These are phyloP conservation scores for Chrysoporthe austroafricana DNA, from an alignment of 2,329 filamentous ascomycete genomes.

Conservation along the genomic window DNA sequence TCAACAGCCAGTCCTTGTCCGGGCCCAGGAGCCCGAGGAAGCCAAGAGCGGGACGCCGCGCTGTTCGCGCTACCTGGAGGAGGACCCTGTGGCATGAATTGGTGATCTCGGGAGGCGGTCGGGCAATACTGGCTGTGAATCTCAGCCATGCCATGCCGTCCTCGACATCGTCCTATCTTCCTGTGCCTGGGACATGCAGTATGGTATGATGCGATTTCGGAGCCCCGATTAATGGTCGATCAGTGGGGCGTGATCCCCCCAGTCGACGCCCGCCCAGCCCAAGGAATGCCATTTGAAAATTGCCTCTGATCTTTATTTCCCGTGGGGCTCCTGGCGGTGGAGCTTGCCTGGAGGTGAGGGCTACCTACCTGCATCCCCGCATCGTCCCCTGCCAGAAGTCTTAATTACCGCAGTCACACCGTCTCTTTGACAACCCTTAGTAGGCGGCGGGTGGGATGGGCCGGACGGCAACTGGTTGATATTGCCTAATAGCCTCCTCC, in stretches of 20 bases:
- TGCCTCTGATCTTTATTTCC: background rate
- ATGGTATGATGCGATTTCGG: background rate
- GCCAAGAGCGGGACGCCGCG: background rate
- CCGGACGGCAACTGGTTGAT: no score
- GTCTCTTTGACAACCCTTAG: background rate
- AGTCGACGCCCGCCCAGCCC: background rate
- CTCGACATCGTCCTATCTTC: background rate
- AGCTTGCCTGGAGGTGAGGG: background rate
- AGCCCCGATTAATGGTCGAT: background rate
- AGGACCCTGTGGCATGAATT: background rate
- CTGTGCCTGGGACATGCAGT: background rate
- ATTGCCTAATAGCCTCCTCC: no score
- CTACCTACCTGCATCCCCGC: no score
- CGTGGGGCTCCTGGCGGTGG: background rate
- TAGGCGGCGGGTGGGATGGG: background rate
- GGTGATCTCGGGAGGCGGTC: background rate
- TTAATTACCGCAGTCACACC: slow-evolving; percentile 1
- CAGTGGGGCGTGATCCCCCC: background rate
- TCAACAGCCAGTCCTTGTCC: background rate
- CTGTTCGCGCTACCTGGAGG: background rate
- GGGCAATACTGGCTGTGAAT: no score
- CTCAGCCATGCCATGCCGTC: no score
- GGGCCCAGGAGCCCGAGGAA: background rate
- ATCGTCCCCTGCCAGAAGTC: background rate
- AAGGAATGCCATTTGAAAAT: background rate